Evolutionary conservation across 202 grass and related monocot species (phyloP).

Genomic region (Dendrocalamus latiflorus): DNA sequence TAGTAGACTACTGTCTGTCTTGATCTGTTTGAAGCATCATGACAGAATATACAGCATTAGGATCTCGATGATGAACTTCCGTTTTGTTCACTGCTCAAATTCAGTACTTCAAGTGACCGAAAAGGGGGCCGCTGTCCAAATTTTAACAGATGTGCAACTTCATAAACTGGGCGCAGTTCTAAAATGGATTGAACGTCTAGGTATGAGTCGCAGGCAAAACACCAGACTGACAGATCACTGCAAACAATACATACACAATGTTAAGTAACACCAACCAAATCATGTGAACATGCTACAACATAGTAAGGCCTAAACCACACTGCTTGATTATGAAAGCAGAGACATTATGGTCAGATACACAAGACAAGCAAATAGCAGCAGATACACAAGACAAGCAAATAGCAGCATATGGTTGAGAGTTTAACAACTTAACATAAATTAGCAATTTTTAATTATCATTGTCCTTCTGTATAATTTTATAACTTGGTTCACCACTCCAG

Average conservation of each 20-base stretch:
- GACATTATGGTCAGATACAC: not conserved
- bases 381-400: too few relatives aligned
- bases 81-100: constrained; percentile 28
- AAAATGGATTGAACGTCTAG: constrained; percentile 80
- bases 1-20: not conserved
- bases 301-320: too few relatives aligned
- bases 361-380: too few relatives aligned
- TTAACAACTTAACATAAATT: not conserved
- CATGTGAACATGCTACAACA: not conserved
- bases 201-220: constrained; percentile 85
- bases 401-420: not conserved
- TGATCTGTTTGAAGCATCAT: not conserved
- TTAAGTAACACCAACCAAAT: constrained; percentile 14
- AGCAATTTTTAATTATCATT: not conserved
- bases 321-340: not conserved
- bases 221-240: constrained; percentile 96
- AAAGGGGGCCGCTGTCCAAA: constrained; percentile 77
- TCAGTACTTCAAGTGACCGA: constrained; percentile 45
- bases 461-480: not conserved
- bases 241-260: constrained; percentile 14
- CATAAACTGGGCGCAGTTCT: constrained; percentile 71
- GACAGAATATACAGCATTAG: constrained; percentile 16
- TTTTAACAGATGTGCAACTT: constrained; percentile 85
- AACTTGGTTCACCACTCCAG: not conserved
- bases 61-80: constrained; percentile 37